Conservation (phyloP, 2,329 filamentous ascomycete genomes). For the Microcyclospora pomicola region DNA sequence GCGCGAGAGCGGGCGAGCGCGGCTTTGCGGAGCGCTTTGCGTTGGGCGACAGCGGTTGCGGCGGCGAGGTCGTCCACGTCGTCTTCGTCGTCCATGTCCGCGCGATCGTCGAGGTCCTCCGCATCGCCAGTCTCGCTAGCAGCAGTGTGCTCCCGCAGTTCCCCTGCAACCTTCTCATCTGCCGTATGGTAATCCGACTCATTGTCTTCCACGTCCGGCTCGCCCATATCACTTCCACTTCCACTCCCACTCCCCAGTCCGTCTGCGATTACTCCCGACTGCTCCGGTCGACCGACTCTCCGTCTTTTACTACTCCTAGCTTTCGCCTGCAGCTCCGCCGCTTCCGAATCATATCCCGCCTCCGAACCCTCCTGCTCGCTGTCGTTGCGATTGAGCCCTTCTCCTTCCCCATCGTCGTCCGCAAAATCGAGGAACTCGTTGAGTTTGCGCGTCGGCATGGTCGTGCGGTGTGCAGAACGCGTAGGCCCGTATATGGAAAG, state of each 20-base stretch:
- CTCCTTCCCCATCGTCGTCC: slow-evolving; percentile 30
- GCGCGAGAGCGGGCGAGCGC: slow-evolving; percentile 21
- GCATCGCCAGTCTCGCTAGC: slow-evolving; percentile 10
- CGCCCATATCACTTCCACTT: slow-evolving; percentile 4
- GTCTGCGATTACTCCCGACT: slow-evolving; percentile 44
- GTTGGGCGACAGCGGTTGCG: slow-evolving; percentile 49
- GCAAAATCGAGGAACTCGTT: slow-evolving; percentile 53
- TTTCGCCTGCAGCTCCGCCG: slow-evolving; percentile 48
- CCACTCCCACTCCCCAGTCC: slow-evolving; percentile 32
- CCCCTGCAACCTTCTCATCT: background rate
- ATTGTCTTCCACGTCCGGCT: slow-evolving; percentile 8
- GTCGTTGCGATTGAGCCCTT: slow-evolving; percentile 28
- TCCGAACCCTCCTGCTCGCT: slow-evolving; percentile 27
- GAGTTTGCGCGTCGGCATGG: slow-evolving; percentile 54
- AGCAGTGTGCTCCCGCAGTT: slow-evolving; percentile 7
- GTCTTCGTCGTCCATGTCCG: slow-evolving; percentile 14
- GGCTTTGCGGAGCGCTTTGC: slow-evolving; percentile 49
- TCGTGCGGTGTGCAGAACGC: background rate
- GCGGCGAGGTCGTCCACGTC: slow-evolving; percentile 9
- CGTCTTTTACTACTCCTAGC: slow-evolving; percentile 46
- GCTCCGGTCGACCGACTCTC: no score
- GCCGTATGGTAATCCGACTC: slow-evolving; percentile 2
- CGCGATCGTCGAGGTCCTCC: slow-evolving; percentile 20
- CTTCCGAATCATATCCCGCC: slow-evolving; percentile 51
- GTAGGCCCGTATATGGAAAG: no score